These are phyloP conservation scores for Jatropha curcas DNA, from an alignment of 345 rosid genomes.

Conservation along the genomic window DNA sequence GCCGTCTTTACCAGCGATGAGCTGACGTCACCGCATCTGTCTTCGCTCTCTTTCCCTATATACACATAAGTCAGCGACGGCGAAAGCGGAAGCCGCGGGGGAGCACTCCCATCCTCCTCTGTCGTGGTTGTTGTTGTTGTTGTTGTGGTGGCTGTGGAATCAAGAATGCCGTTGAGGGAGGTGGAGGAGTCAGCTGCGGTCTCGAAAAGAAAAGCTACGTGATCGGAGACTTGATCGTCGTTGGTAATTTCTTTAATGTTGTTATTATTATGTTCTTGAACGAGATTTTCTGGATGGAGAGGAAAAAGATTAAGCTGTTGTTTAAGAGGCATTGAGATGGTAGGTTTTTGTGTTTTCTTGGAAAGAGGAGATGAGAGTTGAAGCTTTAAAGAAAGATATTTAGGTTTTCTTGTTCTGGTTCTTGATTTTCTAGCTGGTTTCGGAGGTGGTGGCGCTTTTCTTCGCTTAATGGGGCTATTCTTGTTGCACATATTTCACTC, in stretches of 20 bases:
- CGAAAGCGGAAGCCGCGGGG: no score
- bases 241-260: no score
- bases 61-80: slow-evolving; percentile 25
- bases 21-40: slow-evolving; percentile 5
- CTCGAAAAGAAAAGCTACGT: slow-evolving; percentile 55
- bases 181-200: slow-evolving; percentile 50
- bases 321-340: slow-evolving; percentile 10
- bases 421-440: slow-evolving; percentile 51
- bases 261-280: slow-evolving; percentile 8
- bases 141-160: slow-evolving; percentile 30
- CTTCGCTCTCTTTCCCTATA: not conserved
- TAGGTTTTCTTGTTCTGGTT: slow-evolving; percentile 62
- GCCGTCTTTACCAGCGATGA: slow-evolving; percentile 56
- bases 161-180: slow-evolving; percentile 62
- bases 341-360: slow-evolving; percentile 1
- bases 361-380: slow-evolving; percentile 27
- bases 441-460: slow-evolving; percentile 16
- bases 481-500: slow-evolving; percentile 31
- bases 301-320: slow-evolving; percentile 39
- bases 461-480: not conserved
- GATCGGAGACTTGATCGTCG: slow-evolving; percentile 29
- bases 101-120: slow-evolving; percentile 22
- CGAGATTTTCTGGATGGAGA: slow-evolving; percentile 40
- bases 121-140: slow-evolving; percentile 22
- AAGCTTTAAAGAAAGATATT: slow-evolving; percentile 60